These are phyloP conservation scores for Parsonsia alboflavescens DNA, from an alignment of 257 asterid genomes.

Conservation along the genomic window DNA sequence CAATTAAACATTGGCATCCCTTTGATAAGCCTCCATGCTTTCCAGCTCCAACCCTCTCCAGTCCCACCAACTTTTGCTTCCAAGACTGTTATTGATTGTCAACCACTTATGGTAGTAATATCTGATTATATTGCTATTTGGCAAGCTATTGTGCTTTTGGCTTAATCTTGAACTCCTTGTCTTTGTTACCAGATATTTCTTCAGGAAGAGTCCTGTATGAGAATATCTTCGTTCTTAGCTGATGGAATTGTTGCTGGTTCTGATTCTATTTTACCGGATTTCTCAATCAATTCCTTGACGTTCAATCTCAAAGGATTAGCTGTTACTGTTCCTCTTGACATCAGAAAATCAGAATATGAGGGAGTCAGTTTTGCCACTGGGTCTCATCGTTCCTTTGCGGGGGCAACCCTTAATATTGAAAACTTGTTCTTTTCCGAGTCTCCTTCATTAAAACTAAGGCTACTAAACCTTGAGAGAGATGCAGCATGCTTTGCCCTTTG, in stretches of 20 bases:
- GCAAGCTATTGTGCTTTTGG: conserved; percentile 10
- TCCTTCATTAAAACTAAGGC: conserved; percentile 58
- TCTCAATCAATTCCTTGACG: conserved; percentile 53
- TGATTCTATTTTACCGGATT: conserved; percentile 67
- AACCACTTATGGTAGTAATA: conserved; percentile 68
- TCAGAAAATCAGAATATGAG: conserved; percentile 36
- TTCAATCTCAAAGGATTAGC: conserved; percentile 69
- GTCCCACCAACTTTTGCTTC: conserved; percentile 82
- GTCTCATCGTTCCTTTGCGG: conserved; percentile 59
- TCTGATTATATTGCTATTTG: not conserved
- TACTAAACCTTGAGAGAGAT: conserved; percentile 81
- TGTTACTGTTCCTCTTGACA: conserved; percentile 64
- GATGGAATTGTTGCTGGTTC: conserved; percentile 78
- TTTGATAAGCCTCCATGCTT: conserved; percentile 63
- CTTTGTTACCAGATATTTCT: conserved; percentile 69
- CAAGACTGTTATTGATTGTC: conserved; percentile 77
- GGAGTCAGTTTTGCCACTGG: no score
- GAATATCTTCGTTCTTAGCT: conserved; percentile 91
- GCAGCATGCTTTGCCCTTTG: conserved; percentile 96
- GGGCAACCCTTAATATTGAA: conserved; percentile 84
- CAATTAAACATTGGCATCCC: conserved; percentile 54
- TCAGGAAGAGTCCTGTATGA: conserved; percentile 94
- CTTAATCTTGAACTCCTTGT: conserved; percentile 14
- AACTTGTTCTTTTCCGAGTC: no score
- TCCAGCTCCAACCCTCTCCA: no score